phyloP scores from a whole-genome alignment of 495 filamentous ascomycete species.

The Mycothermus thermophilus region DNA sequence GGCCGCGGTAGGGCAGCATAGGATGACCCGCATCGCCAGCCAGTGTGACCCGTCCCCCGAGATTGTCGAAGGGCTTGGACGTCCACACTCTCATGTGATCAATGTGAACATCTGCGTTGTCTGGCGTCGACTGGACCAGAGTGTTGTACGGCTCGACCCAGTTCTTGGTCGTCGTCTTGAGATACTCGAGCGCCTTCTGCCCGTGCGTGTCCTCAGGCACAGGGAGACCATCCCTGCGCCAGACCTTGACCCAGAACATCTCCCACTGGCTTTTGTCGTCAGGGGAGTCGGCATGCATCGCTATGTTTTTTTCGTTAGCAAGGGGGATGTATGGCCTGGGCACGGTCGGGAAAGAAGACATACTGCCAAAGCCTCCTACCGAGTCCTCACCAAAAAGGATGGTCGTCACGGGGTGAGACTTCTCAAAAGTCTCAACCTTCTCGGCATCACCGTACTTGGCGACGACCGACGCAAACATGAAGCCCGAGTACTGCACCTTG shows the following conservation, averaged over 20 bases:
- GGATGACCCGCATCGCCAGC: conserved; percentile 47
- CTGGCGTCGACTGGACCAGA: conserved; percentile 29
- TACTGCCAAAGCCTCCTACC: conserved; percentile 9
- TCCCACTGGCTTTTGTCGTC: conserved; percentile 25
- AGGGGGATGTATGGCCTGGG: neutral
- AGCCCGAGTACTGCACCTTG: conserved; percentile 13
- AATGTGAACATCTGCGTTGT: conserved; percentile 18
- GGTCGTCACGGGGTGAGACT: conserved; percentile 15
- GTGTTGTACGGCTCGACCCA: conserved; percentile 30
- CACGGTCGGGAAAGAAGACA: neutral
- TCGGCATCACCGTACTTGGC: conserved; percentile 20
- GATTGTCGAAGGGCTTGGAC: conserved; percentile 33
- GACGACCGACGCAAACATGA: conserved; percentile 16
- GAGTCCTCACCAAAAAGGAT: conserved; percentile 16
- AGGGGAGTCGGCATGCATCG: conserved; percentile 13
- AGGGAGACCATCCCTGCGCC: conserved; percentile 11
- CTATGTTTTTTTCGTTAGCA: too few species aligned
- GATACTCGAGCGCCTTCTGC: conserved; percentile 20
- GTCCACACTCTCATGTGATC: conserved; percentile 25
- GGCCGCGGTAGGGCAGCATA: conserved; percentile 42
- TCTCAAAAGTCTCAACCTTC: conserved; percentile 18
- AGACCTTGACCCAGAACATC: conserved; percentile 24
- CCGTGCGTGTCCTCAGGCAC: conserved; percentile 7
- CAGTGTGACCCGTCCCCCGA: conserved; percentile 34
- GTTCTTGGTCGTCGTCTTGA: conserved; percentile 24